Evolutionary conservation across 345 rosid genomes (phyloP).

Genomic region (Eucalyptus regnans): DNA sequence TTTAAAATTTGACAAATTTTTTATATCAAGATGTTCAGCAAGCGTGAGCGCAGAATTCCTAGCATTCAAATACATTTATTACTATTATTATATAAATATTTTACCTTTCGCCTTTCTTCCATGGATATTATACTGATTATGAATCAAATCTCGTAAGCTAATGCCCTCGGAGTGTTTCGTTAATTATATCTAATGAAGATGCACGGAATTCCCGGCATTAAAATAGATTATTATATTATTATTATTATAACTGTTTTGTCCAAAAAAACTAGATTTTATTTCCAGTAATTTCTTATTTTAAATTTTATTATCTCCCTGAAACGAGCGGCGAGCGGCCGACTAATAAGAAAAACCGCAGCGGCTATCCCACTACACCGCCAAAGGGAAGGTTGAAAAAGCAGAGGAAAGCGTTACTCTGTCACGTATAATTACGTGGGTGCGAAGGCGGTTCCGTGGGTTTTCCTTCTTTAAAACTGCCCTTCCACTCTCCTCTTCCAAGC

Average conservation of each 20-base stretch:
- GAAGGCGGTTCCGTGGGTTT: background rate
- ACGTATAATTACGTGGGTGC: background rate
- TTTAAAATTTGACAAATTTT: accelerated
- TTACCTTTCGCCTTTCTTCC: accelerated
- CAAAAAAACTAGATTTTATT: too few species aligned
- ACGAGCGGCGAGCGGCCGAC: background rate
- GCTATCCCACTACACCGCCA: background rate
- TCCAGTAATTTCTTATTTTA: too few species aligned
- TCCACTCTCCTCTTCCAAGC: background rate
- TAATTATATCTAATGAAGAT: too few species aligned
- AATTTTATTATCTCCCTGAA: background rate
- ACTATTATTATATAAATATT: too few species aligned
- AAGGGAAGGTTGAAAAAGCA: background rate
- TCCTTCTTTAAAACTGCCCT: background rate
- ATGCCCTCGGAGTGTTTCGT: accelerated
- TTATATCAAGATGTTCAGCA: accelerated
- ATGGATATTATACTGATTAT: too few species aligned
- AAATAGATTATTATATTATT: accelerated
- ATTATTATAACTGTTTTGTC: background rate
- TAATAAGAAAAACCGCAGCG: background rate
- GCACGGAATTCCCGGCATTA: accelerated
- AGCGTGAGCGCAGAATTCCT: background rate
- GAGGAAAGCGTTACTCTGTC: background rate
- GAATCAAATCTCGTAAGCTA: too few species aligned
- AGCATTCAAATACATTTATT: background rate